Conservation (phyloP, 441 rosid genomes). For the Arabidopsis hybrid region DNA sequence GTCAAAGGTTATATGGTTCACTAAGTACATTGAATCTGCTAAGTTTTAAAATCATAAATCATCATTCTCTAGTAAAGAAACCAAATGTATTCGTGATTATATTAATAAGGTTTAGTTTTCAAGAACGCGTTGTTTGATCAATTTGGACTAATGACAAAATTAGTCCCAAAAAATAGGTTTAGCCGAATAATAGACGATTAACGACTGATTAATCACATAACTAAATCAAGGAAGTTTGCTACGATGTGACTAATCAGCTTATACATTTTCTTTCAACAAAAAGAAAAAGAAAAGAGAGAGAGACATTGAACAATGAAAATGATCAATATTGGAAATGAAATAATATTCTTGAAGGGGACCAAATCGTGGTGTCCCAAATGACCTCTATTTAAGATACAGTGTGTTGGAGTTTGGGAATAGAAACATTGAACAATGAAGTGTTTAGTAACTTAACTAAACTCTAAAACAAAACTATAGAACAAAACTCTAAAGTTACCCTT, state of each 20-base stretch:
- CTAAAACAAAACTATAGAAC: slow-evolving; percentile 27
- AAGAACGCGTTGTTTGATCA: slow-evolving; percentile 1
- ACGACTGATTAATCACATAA: neutral
- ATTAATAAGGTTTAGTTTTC: neutral
- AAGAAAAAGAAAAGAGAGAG: too few relatives aligned
- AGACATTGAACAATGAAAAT: slow-evolving; percentile 23
- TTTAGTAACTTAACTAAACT: slow-evolving; percentile 36
- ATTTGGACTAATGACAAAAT: neutral
- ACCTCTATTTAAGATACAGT: slow-evolving; percentile 28
- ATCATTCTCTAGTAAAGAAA: slow-evolving; percentile 13
- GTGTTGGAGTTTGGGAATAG: slow-evolving; percentile 41
- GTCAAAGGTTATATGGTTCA: slow-evolving; percentile 25
- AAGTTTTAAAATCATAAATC: neutral
- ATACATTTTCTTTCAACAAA: too few relatives aligned
- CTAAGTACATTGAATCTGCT: slow-evolving; percentile 10
- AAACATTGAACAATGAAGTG: slow-evolving; percentile 45
- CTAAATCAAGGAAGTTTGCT: neutral
- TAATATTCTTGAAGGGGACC: slow-evolving; percentile 36
- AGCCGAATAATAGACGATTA: neutral
- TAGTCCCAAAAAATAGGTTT: neutral
- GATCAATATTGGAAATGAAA: slow-evolving; percentile 39
- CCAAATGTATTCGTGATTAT: slow-evolving; percentile 3
- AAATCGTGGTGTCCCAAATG: slow-evolving; percentile 41
- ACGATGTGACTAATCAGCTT: neutral
- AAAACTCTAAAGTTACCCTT: neutral